phyloP scores from a whole-genome alignment of 768 basidiomycete species.

The Postia placenta region DNA sequence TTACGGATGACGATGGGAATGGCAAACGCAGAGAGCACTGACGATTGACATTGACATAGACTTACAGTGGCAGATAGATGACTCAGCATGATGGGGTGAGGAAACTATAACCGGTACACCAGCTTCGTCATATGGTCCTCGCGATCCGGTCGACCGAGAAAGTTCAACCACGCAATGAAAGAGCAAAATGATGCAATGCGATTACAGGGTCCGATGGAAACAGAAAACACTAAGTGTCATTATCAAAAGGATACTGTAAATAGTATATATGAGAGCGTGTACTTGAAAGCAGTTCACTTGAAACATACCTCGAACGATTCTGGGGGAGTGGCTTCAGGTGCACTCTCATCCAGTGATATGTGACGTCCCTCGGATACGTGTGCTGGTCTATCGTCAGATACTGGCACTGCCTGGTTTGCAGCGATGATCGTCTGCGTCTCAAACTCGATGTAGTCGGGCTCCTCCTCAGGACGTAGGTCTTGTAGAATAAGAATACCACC shows the following conservation, averaged over 20 bases:
- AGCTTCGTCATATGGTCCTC: no score
- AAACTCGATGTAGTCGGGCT: conserved; percentile 68
- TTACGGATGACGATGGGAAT: no score
- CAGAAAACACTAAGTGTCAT: conserved; percentile 39
- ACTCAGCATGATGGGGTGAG: no score
- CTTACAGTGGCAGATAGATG: no score
- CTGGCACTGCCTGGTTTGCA: conserved; percentile 24
- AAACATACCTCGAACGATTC: conserved; percentile 75
- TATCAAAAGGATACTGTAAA: conserved; percentile 68
- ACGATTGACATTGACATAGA: no score
- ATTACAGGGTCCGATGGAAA: conserved; percentile 13
- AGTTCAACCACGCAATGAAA: not conserved
- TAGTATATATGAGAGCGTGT: conserved; percentile 18
- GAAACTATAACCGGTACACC: no score
- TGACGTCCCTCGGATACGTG: conserved; percentile 27
- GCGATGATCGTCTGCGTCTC: conserved; percentile 27
- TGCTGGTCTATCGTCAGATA: conserved; percentile 23
- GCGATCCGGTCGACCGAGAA: no score
- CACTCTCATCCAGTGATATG: conserved; percentile 64
- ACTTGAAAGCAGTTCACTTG: no score
- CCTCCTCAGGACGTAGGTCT: conserved; percentile 66
- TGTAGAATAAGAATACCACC: conserved; percentile 84
- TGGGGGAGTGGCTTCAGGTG: conserved; percentile 65
- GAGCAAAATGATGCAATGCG: not conserved
- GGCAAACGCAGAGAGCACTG: no score